Base-by-base conservation (phyloP, 495 filamentous ascomycete species). In the Penicillium bialowiezense region DNA sequence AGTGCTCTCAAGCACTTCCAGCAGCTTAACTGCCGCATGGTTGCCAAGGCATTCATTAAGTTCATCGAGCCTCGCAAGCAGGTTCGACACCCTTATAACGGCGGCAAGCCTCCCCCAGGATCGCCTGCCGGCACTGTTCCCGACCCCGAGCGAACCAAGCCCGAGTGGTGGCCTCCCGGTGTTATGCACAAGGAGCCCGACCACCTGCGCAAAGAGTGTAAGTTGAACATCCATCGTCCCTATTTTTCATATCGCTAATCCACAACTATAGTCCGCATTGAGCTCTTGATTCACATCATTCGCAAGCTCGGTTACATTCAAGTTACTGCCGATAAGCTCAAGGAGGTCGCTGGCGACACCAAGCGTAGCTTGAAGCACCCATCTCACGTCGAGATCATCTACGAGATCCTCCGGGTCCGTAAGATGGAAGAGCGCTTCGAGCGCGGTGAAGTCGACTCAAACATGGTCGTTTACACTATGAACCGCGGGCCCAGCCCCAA, bases 31-130 rank as follows among this genome's bases (percentile, higher is more conserved):
- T 86, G 86, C 64, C 76, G 41, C 72, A 77, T 72, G 50, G 80
- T 93, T 17, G 81, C 81, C 18, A 92, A 91, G 61, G 84, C 80
- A 18, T 92, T 89, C 70, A 85, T 95, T 54, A 90, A 87, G 58
- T 78, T 83, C 20, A 84, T 95, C 5, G 86, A 89, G 49, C 87
- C 90, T 1, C 90, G 87, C 58, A 96, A 96, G 62, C 89, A 95
- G 63, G 82, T 83, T 0, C 43, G 59, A 46, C 59, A 62, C 53
- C 61, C 61, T 19, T 97, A 96, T 64, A 91, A 86, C 19, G 76
- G 80, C 14, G 77, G 84, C 34, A 64, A 63, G 44, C 56, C 65
- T 7, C 63, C 64, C 26, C 48, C 63, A 39, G 67, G 68, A 19
- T 64, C 65, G 20, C 51, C 67, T 6, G 65, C 69, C 0, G 71